Evolutionary conservation across 257 asterid genomes (phyloP).

Genomic region (Euphrasia confusa): DNA sequence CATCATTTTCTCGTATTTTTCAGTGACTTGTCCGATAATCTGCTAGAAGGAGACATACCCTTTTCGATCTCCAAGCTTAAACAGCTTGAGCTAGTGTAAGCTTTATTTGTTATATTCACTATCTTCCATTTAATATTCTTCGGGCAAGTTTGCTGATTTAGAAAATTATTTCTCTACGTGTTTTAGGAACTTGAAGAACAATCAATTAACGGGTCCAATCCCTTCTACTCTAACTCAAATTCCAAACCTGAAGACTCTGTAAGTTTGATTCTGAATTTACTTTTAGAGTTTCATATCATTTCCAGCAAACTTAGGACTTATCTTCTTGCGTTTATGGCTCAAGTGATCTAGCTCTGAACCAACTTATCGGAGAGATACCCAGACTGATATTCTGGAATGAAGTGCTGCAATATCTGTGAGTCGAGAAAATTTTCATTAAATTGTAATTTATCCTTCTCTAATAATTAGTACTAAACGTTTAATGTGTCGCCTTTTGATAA

Average conservation of each 20-base stretch:
- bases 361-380: conserved; percentile 87
- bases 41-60: conserved; percentile 77
- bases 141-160: neutral
- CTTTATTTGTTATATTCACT: neutral
- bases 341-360: conserved; percentile 90
- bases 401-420: conserved; percentile 92
- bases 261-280: conserved; percentile 27
- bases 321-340: conserved; percentile 9
- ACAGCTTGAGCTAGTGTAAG: conserved; percentile 88
- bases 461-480: neutral
- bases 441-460: neutral
- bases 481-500: neutral
- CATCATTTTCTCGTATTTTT: conserved; percentile 3
- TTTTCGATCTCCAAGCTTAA: conserved; percentile 85
- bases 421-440: neutral
- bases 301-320: neutral
- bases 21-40: conserved; percentile 87
- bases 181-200: conserved; percentile 71
- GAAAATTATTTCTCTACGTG: neutral
- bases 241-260: conserved; percentile 90
- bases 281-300: neutral
- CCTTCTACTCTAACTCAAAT: conserved; percentile 92
- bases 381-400: conserved; percentile 93
- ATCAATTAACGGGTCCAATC: conserved; percentile 83
- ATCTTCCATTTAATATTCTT: neutral